A percentile compares a stretch with the other conserved stretches of the same genome.
Conservation (phyloP, 2,329 filamentous ascomycete species). For the Hymenoscyphus albidus region DNA sequence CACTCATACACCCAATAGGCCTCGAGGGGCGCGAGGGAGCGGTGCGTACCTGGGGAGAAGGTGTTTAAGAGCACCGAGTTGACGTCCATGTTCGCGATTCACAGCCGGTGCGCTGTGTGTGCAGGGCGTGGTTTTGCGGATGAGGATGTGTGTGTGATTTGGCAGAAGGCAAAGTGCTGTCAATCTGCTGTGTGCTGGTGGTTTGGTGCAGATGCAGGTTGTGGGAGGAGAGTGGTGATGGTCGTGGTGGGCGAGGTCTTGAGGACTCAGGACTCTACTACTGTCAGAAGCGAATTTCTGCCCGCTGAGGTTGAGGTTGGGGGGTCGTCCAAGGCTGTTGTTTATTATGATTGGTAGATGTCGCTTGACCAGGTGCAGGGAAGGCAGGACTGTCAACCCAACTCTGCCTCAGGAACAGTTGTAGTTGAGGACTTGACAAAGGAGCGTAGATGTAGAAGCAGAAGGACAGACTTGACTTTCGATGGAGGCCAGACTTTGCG, state of each 20-base stretch:
- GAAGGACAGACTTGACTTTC: neutral
- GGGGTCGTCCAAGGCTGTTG: slow-evolving; percentile 11
- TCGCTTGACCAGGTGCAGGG: neutral
- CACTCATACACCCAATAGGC: neutral
- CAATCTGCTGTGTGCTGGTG: neutral
- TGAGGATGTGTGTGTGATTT: neutral
- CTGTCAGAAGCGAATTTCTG: slow-evolving; percentile 26
- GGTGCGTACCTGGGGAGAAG: slow-evolving; percentile 78
- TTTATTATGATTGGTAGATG: neutral
- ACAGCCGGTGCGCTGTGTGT: slow-evolving; percentile 27
- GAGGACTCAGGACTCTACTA: slow-evolving; percentile 13
- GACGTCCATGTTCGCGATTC: slow-evolving; percentile 74
- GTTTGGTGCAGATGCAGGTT: slow-evolving; percentile 1
- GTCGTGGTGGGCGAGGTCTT: slow-evolving; percentile 17
- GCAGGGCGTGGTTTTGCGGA: slow-evolving; percentile 13
- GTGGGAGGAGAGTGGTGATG: slow-evolving; percentile 16
- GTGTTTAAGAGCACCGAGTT: slow-evolving; percentile 97
- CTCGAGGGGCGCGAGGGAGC: slow-evolving; percentile 9
- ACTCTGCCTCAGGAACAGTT: neutral
- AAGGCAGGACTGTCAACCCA: slow-evolving; percentile 21
- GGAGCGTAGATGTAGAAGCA: neutral
- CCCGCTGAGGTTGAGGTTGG: slow-evolving; percentile 6
- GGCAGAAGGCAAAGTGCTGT: slow-evolving; percentile 2
- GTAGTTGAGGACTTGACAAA: neutral
- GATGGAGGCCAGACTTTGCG: too few relatives aligned